Conservation (phyloP, 164 flowering plant species). For the Annona cherimola region DNA sequence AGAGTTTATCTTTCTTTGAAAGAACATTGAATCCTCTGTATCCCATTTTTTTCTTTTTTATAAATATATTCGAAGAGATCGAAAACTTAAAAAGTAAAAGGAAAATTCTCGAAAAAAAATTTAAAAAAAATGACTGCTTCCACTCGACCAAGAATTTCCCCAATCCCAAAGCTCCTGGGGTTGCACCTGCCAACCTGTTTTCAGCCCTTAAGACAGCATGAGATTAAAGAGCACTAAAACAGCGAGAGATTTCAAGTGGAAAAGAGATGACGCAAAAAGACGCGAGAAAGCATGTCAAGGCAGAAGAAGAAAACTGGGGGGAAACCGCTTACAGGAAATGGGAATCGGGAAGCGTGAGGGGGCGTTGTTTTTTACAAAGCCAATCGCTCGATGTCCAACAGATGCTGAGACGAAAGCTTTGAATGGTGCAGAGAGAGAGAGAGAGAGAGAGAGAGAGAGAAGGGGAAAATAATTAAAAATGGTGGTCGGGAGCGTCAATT, state of each 20-base stretch:
- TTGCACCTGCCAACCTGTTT: too few species aligned
- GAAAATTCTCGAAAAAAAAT: too few species aligned
- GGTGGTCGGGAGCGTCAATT: constrained; percentile 5
- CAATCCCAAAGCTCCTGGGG: too few species aligned
- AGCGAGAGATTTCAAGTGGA: too few species aligned
- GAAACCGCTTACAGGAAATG: background rate
- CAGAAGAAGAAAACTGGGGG: background rate
- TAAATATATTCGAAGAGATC: background rate
- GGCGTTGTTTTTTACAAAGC: background rate
- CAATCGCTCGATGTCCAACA: background rate
- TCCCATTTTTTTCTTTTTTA: background rate
- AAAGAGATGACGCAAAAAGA: background rate
- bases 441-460: background rate
- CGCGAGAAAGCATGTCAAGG: background rate
- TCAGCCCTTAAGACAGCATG: too few species aligned
- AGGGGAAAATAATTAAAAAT: background rate
- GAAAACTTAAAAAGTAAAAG: background rate
- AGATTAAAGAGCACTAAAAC: too few species aligned
- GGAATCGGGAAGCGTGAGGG: background rate
- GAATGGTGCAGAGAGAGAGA: background rate
- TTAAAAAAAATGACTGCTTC: too few species aligned
- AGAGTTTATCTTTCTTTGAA: background rate
- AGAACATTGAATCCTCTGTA: background rate
- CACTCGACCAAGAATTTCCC: too few species aligned
- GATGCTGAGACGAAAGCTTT: background rate